phyloP scores from a whole-genome alignment of 2,329 filamentous ascomycete species.

The Botrytis fragariae region DNA sequence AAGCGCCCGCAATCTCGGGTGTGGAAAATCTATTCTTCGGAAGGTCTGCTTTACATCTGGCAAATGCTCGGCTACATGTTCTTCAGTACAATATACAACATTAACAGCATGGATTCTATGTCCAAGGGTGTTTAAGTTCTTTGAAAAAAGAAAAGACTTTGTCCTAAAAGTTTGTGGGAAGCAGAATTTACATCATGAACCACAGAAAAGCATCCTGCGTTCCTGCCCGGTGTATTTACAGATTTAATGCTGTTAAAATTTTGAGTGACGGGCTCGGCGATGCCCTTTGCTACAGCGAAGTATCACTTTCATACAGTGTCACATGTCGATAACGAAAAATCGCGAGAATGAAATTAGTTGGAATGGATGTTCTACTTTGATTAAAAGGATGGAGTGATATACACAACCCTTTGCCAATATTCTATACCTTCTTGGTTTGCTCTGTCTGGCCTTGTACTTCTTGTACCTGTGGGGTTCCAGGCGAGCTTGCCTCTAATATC shows the following conservation, averaged over 20 bases:
- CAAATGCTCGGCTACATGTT: too few species aligned
- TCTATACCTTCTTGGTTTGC: not conserved
- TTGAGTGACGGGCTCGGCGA: not conserved
- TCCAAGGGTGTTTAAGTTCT: too few species aligned
- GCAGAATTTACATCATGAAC: not conserved
- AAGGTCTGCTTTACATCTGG: not conserved
- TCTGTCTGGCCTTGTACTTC: conserved; percentile 15
- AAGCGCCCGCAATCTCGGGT: not conserved
- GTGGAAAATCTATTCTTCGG: not conserved
- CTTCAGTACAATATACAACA: too few species aligned
- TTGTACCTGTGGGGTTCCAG: conserved; percentile 24
- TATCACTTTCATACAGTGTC: not conserved
- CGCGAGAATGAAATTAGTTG: not conserved
- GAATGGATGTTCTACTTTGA: not conserved
- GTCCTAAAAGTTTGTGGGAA: not conserved
- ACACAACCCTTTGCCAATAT: not conserved
- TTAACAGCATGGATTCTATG: not conserved
- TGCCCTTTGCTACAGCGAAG: not conserved
- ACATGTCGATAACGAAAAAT: not conserved
- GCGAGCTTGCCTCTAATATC: conserved; percentile 23
- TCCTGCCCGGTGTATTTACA: not conserved
- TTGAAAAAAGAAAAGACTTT: too few species aligned
- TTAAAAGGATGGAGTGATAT: not conserved
- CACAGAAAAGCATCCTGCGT: not conserved
- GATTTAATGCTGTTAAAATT: too few species aligned